phyloP scores from a whole-genome alignment of 1,284 basidiomycete genomes.

The Ceratobasidium sp. region DNA sequence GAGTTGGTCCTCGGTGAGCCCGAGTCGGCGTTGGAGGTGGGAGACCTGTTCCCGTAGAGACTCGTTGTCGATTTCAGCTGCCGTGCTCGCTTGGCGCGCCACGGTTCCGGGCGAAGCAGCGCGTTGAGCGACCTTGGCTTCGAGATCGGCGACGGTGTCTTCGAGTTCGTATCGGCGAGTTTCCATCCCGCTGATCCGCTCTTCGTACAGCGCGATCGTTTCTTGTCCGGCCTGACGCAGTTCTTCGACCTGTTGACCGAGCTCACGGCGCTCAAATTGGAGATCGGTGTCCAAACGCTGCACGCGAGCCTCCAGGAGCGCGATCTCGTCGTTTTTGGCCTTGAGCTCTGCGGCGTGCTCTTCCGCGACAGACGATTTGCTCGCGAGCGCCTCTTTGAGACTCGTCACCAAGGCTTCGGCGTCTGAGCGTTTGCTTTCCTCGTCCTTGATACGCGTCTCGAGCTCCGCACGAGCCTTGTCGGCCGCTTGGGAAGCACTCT shows the following conservation, averaged over 20 bases:
- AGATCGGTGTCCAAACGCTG: conserved; percentile 67
- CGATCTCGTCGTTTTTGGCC: conserved; percentile 71
- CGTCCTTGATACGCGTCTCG: conserved; percentile 65
- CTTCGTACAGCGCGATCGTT: conserved; percentile 94
- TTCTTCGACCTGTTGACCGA: conserved; percentile 81
- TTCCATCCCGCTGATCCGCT: conserved; percentile 80
- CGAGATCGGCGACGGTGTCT: conserved; percentile 73
- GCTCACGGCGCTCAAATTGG: conserved; percentile 76
- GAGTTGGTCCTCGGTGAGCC: conserved; percentile 84
- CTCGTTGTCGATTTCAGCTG: conserved; percentile 94
- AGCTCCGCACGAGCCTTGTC: conserved; percentile 54
- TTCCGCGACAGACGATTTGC: conserved; percentile 68
- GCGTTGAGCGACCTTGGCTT: conserved; percentile 63
- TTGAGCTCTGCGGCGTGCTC: conserved; percentile 67
- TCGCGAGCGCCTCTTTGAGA: conserved; percentile 68
- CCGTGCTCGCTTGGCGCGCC: conserved; percentile 66
- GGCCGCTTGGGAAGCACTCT: neutral
- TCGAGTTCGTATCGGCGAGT: conserved; percentile 84
- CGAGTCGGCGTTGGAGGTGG: conserved; percentile 85
- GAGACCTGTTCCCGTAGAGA: conserved; percentile 87
- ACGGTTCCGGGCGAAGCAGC: conserved; percentile 61
- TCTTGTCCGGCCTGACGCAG: conserved; percentile 89
- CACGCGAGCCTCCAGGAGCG: conserved; percentile 66
- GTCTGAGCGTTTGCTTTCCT: conserved; percentile 57
- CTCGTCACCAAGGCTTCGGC: conserved; percentile 62